phyloP scores from a whole-genome alignment of 2,329 filamentous ascomycete species.

The Myriosclerotinia scirpicola region DNA sequence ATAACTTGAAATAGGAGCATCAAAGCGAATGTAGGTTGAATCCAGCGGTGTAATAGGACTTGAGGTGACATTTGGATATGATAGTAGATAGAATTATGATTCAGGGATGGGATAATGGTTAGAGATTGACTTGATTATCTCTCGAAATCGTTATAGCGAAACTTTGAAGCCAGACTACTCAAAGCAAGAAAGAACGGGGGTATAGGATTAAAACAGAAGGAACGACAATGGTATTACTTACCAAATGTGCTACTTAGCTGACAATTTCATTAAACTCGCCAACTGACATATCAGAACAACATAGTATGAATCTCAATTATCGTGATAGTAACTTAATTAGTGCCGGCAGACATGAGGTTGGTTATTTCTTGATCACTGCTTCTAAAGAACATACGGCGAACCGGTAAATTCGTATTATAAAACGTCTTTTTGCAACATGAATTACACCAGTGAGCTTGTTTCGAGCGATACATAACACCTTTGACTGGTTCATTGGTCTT shows the following conservation, averaged over 20 bases:
- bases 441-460: neutral
- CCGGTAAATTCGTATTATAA: no score
- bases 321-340: no score
- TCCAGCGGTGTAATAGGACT: constrained; percentile 25
- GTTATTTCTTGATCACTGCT: neutral
- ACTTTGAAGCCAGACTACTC: neutral
- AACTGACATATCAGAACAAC: neutral
- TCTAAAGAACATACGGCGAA: no score
- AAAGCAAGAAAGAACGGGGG: neutral
- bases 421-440: neutral
- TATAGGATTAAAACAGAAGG: constrained; percentile 5
- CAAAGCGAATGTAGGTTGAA: constrained; percentile 26
- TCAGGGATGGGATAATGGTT: neutral
- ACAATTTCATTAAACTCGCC: neutral
- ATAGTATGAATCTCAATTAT: neutral
- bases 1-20: constrained; percentile 26
- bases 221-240: neutral
- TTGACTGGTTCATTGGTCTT: neutral
- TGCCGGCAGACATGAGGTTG: neutral
- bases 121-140: neutral
- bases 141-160: neutral
- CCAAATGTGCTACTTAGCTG: neutral
- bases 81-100: neutral
- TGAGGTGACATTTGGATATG: constrained; percentile 30
- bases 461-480: no score